phyloP scores from a whole-genome alignment of 116 monocot genomes.

The Zostera marina region DNA sequence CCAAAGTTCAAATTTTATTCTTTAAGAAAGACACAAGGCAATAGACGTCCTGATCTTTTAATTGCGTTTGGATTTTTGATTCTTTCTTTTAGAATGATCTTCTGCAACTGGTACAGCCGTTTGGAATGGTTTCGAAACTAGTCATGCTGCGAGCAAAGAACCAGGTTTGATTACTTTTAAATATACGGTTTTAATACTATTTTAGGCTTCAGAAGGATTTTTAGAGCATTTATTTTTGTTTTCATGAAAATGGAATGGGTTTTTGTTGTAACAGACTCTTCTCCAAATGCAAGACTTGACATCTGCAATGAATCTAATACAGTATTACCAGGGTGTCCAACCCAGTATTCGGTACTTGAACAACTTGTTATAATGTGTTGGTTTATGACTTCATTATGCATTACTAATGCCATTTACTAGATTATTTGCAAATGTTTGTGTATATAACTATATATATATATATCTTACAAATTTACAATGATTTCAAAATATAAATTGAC shows the following conservation, averaged over 20 bases:
- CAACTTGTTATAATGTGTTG: too few species aligned
- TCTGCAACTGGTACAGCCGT: conserved; percentile 80
- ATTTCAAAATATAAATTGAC: too few species aligned
- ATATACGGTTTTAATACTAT: background rate
- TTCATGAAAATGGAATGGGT: background rate
- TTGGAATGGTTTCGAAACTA: conserved; percentile 57
- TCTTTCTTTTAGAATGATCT: conserved; percentile 44
- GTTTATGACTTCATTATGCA: too few species aligned
- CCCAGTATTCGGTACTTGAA: conserved; percentile 53
- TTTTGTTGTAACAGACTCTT: conserved; percentile 43
- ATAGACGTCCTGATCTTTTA: too few species aligned
- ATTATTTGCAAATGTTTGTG: too few species aligned
- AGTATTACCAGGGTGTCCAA: conserved; percentile 67
- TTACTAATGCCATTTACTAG: too few species aligned
- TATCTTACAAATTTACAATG: too few species aligned
- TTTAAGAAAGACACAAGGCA: background rate
- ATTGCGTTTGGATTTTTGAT: too few species aligned
- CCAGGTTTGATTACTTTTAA: conserved; percentile 29
- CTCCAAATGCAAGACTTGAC: conserved; percentile 84
- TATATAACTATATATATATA: too few species aligned
- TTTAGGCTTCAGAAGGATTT: background rate
- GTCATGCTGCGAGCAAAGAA: conserved; percentile 87
- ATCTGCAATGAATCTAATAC: conserved; percentile 45
- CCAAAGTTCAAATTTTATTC: background rate
- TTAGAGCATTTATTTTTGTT: background rate